Base-by-base conservation (phyloP, 495 filamentous ascomycete genomes). In the Penicillium crystallinum region DNA sequence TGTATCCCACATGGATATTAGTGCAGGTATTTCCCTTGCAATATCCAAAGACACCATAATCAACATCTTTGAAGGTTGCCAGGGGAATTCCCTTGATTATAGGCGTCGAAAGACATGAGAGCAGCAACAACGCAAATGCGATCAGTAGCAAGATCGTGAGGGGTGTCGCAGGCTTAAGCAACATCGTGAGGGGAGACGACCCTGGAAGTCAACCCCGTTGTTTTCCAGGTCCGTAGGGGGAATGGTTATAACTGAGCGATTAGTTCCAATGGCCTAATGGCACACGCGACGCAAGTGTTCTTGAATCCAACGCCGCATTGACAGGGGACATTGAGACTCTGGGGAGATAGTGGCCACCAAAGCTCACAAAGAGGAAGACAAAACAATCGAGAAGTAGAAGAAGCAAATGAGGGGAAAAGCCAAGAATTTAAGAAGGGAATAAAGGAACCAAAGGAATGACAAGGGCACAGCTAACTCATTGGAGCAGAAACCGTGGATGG, bases 11-110 rank as follows among this genome's bases (percentile, higher is more conserved):
- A 62, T 83, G 77, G 52, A 90, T 81, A n/a, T 72, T 72, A 54
- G 79, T 89, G 64, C 93, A 97, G 36, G 62, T 56, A 23, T 63
- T 64, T 6, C 63, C 68, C 46, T 83, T 75, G 70, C 93, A 98
- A 60, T 83, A 96, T 10, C 93, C 93, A 74, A 97, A 93, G 11
- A 97, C 93, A 6, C 93, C 93, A 71, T 96, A 95, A 47, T 86
- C 83, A 56, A 89, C 80, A 52, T 85, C 83, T 17, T 83, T 63
- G 62, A 82, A 93, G 11, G 80, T 85, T 15, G 86, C 91, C 8
- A 98, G 76, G 1, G 90, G 89, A 29, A 98, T 91, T 10, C 73
- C 77, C 59, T 86, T 86, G 64, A 98, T 83, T 56, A 98, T 89
- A 10, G 93, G 93, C 0, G 91, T 91, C n/a, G 91, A 95, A 18